These are phyloP conservation scores for Cyathus striatus DNA, from an alignment of 768 basidiomycete species.

Conservation along the genomic window DNA sequence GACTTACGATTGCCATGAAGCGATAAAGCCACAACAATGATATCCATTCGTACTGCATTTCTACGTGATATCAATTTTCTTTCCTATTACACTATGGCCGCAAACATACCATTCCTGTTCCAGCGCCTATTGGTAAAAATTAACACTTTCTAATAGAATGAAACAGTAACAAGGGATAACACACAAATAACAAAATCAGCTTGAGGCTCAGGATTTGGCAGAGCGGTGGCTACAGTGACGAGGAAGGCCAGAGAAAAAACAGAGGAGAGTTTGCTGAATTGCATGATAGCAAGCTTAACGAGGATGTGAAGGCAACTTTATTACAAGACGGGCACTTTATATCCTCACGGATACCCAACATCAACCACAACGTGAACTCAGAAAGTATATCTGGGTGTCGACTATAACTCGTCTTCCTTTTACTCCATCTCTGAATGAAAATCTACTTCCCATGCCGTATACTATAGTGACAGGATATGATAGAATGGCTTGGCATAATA, in stretches of 20 bases:
- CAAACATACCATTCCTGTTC: neutral
- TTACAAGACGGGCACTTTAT: too few relatives aligned
- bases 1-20: constrained; percentile 7
- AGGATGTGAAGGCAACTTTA: neutral
- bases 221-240: neutral
- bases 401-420: too few relatives aligned
- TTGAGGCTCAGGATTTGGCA: neutral
- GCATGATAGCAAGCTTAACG: neutral
- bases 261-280: neutral
- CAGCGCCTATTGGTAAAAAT: neutral
- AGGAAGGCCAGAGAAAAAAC: neutral
- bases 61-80: neutral
- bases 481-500: constrained; percentile 2
- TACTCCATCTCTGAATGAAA: too few relatives aligned
- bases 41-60: constrained; percentile 3
- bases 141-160: neutral
- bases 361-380: too few relatives aligned
- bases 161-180: constrained; percentile 3
- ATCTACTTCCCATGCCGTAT: neutral
- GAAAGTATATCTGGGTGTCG: too few relatives aligned
- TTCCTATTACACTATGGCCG: constrained; percentile 5
- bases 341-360: too few relatives aligned
- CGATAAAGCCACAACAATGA: constrained; percentile 13
- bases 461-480: neutral
- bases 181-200: neutral